Conservation (phyloP, 805 yeast genomes). For the Candida nonsorbophila region DNA sequence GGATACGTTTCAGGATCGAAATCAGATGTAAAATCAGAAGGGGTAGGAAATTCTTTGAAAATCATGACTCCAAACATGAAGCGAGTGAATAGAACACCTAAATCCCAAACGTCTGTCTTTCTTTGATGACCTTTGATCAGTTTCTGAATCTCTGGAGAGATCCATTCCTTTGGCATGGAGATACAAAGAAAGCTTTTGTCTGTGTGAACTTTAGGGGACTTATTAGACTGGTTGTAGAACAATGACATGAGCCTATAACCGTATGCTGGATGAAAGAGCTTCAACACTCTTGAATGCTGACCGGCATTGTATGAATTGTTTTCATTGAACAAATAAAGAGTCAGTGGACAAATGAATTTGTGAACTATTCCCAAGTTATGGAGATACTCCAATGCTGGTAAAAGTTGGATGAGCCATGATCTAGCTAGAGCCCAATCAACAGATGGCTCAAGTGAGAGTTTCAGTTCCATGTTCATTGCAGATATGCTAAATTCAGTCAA, state of each 20-base stretch:
- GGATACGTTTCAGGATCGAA: slow-evolving; percentile 30
- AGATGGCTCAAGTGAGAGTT: slow-evolving; percentile 61
- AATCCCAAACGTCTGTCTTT: slow-evolving; percentile 90
- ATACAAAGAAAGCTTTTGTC: slow-evolving; percentile 4
- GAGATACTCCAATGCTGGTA: slow-evolving; percentile 78
- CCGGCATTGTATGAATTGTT: slow-evolving; percentile 2
- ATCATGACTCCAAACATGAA: slow-evolving; percentile 46
- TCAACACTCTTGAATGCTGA: slow-evolving; percentile 53
- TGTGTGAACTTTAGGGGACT: slow-evolving; percentile 2
- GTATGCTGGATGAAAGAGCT: slow-evolving; percentile 54
- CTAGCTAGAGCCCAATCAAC: slow-evolving; percentile 74
- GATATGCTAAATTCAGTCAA: slow-evolving; percentile 57
- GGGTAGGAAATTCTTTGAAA: slow-evolving; percentile 46
- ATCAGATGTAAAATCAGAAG: slow-evolving; percentile 30
- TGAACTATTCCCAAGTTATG: slow-evolving; percentile 86
- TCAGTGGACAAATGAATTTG: slow-evolving; percentile 56
- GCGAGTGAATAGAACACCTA: slow-evolving; percentile 65
- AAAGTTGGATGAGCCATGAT: slow-evolving; percentile 79
- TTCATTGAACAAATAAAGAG: slow-evolving; percentile 28
- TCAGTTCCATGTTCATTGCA: slow-evolving; percentile 55
- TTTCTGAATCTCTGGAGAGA: slow-evolving; percentile 67
- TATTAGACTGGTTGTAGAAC: slow-evolving; percentile 18
- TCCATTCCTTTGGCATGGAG: slow-evolving; percentile 46
- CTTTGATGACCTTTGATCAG: slow-evolving; percentile 48
- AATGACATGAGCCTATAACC: slow-evolving; percentile 26